Evolutionary conservation across 257 asterid species (phyloP).

Genomic region (Petrea volubilis): DNA sequence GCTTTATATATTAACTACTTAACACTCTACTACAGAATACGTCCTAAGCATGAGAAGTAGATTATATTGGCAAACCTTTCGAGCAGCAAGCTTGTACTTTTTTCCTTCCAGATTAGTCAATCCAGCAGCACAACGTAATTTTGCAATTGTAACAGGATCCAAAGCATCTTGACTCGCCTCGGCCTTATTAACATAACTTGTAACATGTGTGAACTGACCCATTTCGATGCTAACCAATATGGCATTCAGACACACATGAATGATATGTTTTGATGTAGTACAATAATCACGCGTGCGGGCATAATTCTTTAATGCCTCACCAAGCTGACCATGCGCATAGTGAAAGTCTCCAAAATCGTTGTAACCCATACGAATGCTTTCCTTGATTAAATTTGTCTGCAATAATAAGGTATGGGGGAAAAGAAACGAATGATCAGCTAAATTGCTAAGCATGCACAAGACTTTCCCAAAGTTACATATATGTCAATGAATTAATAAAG

Average conservation of each 20-base stretch:
- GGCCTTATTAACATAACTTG: slow-evolving; percentile 70
- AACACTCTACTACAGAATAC: background rate
- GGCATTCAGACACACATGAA: slow-evolving; percentile 67
- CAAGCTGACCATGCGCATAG: slow-evolving; percentile 67
- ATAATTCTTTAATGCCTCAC: slow-evolving; percentile 67
- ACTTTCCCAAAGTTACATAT: background rate
- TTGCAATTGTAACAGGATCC: slow-evolving; percentile 52
- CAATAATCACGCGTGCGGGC: slow-evolving; percentile 79
- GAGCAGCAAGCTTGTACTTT: slow-evolving; percentile 80
- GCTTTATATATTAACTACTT: background rate
- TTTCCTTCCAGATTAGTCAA: slow-evolving; percentile 58
- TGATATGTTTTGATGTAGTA: slow-evolving; percentile 63
- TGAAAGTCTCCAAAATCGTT: slow-evolving; percentile 80
- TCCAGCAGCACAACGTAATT: slow-evolving; percentile 69
- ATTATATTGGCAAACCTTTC: slow-evolving; percentile 45
- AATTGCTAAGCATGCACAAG: background rate
- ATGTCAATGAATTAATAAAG: background rate
- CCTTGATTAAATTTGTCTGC: slow-evolving; percentile 76
- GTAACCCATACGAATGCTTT: slow-evolving; percentile 82
- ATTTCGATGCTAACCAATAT: slow-evolving; percentile 75
- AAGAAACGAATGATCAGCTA: background rate
- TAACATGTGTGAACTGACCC: slow-evolving; percentile 72
- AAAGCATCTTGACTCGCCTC: slow-evolving; percentile 58
- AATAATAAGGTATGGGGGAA: background rate
- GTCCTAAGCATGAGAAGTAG: background rate